Base-by-base conservation (phyloP, 345 rosid species). In the Pseudoturritis turrita region DNA sequence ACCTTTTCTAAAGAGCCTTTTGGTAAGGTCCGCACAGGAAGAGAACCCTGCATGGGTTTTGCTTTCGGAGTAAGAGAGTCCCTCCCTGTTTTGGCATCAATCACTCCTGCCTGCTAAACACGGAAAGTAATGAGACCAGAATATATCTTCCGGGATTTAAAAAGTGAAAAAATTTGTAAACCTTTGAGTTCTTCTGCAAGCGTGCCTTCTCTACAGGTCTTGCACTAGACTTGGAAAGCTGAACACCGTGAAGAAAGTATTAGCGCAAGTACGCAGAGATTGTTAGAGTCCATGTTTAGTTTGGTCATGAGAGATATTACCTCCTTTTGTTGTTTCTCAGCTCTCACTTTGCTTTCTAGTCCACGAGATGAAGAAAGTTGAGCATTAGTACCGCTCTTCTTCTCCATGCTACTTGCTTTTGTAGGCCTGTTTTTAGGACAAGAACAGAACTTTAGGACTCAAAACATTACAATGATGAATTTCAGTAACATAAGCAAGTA, bases 201-300 rank as follows among this genome's bases (percentile, higher is more conserved):
- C 45, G 66, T 28, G 79, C 46, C 66, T 62, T 76, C 39, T 76
- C 79, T 62, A 62, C 22, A 62, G 71, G 60, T 55, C 15, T 69
- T 68, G 59, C 65, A 54, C 59, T 58, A 45, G 64, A 19, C 58
- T 62, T 76, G 43, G 71, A 28, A 54, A 55, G 45, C 79, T 69
- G 59, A 39, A 46, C 13, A 41, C 3, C 6, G 1, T 46, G 21
- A 28, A 14, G 40, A 70, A 37, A 70, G 53, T 3, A 53, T 75
- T 6, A 68, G 55, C 33, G 4, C 1, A 4, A 6, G 41, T 31
- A 33, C 2, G 0, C 49, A 75, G 63, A 43, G 28, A 17, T 10
- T 43, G 6, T 49, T 6, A 44, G 6, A 41, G 14, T 40, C 4
- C 31, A 59, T 5, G 17, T 71, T 65, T 50, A 19, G 57, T 12